phyloP scores from a whole-genome alignment of 768 basidiomycete species.

The Heimioporus sp. region DNA sequence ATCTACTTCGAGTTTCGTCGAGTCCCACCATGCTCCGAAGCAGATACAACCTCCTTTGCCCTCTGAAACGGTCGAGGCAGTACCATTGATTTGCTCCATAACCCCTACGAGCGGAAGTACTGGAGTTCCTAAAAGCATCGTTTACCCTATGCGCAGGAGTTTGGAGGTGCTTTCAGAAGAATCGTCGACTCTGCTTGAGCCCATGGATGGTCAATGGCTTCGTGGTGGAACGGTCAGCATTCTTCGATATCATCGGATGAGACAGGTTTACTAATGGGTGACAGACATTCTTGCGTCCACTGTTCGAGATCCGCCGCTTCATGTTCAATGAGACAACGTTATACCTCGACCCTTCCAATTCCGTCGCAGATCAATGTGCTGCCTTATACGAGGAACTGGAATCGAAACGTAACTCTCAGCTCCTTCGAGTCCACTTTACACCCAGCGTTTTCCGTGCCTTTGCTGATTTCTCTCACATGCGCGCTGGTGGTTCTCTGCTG shows the following conservation, averaged over 20 bases:
- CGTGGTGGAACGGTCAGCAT: constrained; percentile 30
- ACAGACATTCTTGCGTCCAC: constrained; percentile 30
- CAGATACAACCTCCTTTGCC: constrained; percentile 14
- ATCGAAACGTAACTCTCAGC: constrained; percentile 16
- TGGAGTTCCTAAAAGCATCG: constrained; percentile 32
- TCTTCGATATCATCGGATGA: background rate
- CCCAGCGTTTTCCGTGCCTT: constrained; percentile 30
- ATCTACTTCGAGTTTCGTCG: constrained; percentile 18
- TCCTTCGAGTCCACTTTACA: constrained; percentile 29
- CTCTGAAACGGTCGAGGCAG: constrained; percentile 14
- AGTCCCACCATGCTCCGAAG: constrained; percentile 4
- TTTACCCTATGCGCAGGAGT: constrained; percentile 28
- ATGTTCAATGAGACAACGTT: constrained; percentile 33
- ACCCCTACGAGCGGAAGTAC: constrained; percentile 31
- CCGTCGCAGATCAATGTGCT: constrained; percentile 26
- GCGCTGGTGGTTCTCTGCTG: constrained; percentile 10
- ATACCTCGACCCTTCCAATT: constrained; percentile 27
- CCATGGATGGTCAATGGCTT: constrained; percentile 32
- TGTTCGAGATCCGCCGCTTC: constrained; percentile 31
- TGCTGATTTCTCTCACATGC: constrained; percentile 26
- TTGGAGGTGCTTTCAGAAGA: constrained; percentile 25
- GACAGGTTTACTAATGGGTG: background rate
- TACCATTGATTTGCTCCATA: constrained; percentile 27
- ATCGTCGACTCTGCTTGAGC: constrained; percentile 26
- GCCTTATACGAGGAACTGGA: constrained; percentile 26